phyloP scores from a whole-genome alignment of 2,329 filamentous ascomycete genomes.

The Alternaria hordeiaustralica region DNA sequence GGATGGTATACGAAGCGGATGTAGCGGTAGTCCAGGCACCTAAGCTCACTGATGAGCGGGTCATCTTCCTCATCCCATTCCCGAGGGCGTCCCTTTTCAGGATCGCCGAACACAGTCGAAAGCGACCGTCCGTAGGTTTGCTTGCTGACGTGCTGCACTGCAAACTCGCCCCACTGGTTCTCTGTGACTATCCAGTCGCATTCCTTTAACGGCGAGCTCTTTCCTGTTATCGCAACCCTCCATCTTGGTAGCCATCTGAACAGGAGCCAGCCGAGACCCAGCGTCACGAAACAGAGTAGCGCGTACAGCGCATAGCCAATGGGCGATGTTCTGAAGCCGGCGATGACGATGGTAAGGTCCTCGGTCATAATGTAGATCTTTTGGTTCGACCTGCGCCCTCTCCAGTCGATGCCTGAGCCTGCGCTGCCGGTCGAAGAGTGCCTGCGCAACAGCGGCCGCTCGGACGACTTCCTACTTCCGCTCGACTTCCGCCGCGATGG shows the following conservation, averaged over 20 bases:
- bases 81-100: slow-evolving; percentile 68
- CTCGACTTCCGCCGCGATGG: slow-evolving; percentile 66
- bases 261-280: slow-evolving; percentile 81
- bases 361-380: slow-evolving; percentile 94
- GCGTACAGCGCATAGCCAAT: slow-evolving; percentile 74
- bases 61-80: slow-evolving; percentile 76
- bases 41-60: slow-evolving; percentile 75
- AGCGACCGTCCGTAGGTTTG: slow-evolving; percentile 67
- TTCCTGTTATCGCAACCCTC: slow-evolving; percentile 79
- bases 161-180: slow-evolving; percentile 96
- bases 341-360: slow-evolving; percentile 91
- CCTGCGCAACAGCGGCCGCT: slow-evolving; percentile 71
- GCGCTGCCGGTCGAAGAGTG: slow-evolving; percentile 74
- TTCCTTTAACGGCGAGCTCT: slow-evolving; percentile 69
- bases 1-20: slow-evolving; percentile 93
- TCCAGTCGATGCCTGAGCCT: slow-evolving; percentile 63
- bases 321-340: slow-evolving; percentile 82
- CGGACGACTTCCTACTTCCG: slow-evolving; percentile 63
- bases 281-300: slow-evolving; percentile 71
- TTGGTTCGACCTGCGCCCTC: slow-evolving; percentile 74
- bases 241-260: slow-evolving; percentile 90
- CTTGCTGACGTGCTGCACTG: slow-evolving; percentile 71
- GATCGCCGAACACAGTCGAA: slow-evolving; percentile 71
- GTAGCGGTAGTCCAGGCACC: slow-evolving; percentile 89
- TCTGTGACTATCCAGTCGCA: slow-evolving; percentile 94